phyloP scores from a whole-genome alignment of 768 basidiomycete genomes.

The Kondoa malvinella region DNA sequence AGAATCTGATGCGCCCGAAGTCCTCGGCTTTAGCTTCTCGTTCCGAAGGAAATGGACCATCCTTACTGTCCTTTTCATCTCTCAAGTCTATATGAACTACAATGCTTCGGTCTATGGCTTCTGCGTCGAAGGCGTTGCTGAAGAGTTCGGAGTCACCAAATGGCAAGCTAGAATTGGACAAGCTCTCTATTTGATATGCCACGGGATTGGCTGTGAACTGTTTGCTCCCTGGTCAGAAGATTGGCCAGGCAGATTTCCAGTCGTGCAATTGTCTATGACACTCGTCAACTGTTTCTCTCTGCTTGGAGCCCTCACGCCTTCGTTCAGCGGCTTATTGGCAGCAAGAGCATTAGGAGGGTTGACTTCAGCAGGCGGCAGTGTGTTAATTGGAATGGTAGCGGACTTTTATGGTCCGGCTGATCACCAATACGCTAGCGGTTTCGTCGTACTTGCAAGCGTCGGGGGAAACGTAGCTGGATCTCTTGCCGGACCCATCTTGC shows the following conservation, averaged over 20 bases:
- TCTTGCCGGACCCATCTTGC: conserved; percentile 49
- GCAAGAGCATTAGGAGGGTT: conserved; percentile 28
- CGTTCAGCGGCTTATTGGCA: conserved; percentile 25
- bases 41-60: no score
- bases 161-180: conserved; percentile 29
- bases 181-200: conserved; percentile 21
- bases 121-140: conserved; percentile 23
- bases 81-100: no score
- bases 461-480: conserved; percentile 47
- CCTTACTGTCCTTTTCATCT: no score
- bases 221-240: conserved; percentile 28
- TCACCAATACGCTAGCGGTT: conserved; percentile 28
- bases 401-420: conserved; percentile 27
- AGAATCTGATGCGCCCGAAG: no score
- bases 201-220: conserved; percentile 9
- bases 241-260: conserved; percentile 26
- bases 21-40: no score
- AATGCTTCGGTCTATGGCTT: conserved; percentile 28
- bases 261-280: conserved; percentile 25
- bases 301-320: conserved; percentile 27
- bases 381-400: conserved; percentile 21
- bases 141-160: conserved; percentile 25
- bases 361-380: conserved; percentile 23
- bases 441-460: conserved; percentile 27
- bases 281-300: conserved; percentile 30